Evolutionary conservation across 2,329 filamentous ascomycete genomes (phyloP).

Genomic region (Neofusicoccum parvum): DNA sequence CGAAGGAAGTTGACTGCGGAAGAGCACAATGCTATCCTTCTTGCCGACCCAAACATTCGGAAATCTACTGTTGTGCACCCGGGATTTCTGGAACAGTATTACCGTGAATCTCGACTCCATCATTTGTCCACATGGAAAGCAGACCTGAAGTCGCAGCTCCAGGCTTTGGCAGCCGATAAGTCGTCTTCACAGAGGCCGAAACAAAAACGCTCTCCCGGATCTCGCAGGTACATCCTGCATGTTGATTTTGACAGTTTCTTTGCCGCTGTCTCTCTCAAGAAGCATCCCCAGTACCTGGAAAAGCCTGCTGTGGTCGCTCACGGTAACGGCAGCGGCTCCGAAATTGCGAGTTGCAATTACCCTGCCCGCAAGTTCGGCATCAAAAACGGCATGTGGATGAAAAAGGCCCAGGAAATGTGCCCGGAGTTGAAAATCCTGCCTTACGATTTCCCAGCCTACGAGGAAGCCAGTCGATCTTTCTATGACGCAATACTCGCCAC

Average conservation of each 20-base stretch:
- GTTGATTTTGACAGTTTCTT: conserved; percentile 99
- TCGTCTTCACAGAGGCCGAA: conserved; percentile 51
- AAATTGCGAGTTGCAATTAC: conserved; percentile 98
- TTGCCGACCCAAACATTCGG: conserved; percentile 81
- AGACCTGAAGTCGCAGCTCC: conserved; percentile 85
- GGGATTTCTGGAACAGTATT: conserved; percentile 90
- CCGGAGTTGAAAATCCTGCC: conserved; percentile 86
- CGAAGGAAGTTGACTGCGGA: conserved; percentile 72
- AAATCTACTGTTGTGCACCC: conserved; percentile 92
- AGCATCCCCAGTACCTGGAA: conserved; percentile 70
- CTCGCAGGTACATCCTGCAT: conserved; percentile 83
- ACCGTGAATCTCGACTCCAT: conserved; percentile 90
- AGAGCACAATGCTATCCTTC: conserved; percentile 83
- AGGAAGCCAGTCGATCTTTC: conserved; percentile 84
- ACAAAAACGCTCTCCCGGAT: conserved; percentile 61
- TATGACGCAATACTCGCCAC: conserved; percentile 81
- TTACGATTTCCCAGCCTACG: conserved; percentile 94
- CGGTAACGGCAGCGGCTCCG: conserved; percentile 79
- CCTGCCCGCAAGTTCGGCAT: conserved; percentile 81
- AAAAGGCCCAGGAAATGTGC: conserved; percentile 78
- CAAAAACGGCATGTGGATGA: conserved; percentile 99
- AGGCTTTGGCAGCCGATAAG: conserved; percentile 75
- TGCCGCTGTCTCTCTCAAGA: conserved; percentile 85
- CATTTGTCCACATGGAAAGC: conserved; percentile 97
- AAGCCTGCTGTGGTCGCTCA: conserved; percentile 91